Evolutionary conservation across 176 grass and related monocot genomes (phyloP).

Genomic region (Musa itinerans): DNA sequence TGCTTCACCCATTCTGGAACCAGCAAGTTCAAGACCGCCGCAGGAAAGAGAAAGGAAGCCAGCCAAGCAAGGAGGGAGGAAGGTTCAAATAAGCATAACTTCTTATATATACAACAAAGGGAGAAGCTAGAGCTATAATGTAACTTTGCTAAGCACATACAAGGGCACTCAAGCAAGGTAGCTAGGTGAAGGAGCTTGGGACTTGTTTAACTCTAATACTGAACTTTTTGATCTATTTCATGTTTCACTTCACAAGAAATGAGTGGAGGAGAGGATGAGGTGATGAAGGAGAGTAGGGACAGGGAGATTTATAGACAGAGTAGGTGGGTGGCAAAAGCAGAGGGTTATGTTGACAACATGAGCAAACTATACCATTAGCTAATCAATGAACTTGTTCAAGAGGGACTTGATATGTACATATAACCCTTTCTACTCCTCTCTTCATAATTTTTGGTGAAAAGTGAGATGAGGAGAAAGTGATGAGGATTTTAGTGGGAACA

Average conservation of each 20-base stretch:
- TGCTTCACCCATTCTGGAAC: constrained; percentile 7
- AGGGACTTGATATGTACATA: neutral
- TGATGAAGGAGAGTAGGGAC: constrained; percentile 12
- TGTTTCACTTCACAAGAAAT: constrained; percentile 13
- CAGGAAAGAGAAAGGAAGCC: neutral
- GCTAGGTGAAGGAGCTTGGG: constrained; percentile 10
- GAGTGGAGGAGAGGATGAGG: neutral
- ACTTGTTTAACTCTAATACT: constrained; percentile 2
- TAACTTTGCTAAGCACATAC: constrained; percentile 32
- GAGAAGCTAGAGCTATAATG: constrained; percentile 13
- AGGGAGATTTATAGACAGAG: constrained; percentile 36
- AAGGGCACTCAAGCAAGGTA: neutral
- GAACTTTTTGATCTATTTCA: constrained; percentile 6
- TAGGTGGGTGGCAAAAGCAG: constrained; percentile 17
- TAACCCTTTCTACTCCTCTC: neutral
- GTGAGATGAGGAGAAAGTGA: constrained; percentile 12
- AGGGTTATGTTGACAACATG: constrained; percentile 6
- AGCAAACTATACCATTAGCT: constrained; percentile 5
- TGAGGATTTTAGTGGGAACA: constrained; percentile 17
- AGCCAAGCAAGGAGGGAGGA: constrained; percentile 1
- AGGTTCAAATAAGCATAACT: constrained; percentile 5
- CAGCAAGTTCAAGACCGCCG: neutral
- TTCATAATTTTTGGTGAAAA: constrained; percentile 6
- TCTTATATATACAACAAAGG: neutral
- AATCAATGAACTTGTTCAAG: neutral